Conservation (phyloP, 1,284 basidiomycete genomes). For the Ceratobasidium papillatum region DNA sequence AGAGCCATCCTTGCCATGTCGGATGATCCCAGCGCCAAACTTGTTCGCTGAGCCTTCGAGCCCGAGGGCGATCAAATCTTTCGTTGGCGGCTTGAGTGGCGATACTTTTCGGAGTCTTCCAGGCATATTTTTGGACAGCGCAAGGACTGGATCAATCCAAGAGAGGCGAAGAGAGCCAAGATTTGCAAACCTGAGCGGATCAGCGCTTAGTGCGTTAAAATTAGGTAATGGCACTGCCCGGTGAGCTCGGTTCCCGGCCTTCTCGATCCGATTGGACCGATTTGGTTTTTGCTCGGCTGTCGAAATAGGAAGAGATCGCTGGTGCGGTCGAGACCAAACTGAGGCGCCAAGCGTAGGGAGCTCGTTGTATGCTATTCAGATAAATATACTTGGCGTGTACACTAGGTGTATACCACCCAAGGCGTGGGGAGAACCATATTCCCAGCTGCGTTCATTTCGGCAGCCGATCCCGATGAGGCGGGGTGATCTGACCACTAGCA, state of each 20-base stretch:
- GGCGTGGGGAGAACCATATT: neutral
- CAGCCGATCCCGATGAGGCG: neutral
- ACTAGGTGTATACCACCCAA: neutral
- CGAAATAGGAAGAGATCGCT: neutral
- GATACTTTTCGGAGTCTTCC: constrained; percentile 32
- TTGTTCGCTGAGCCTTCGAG: constrained; percentile 98
- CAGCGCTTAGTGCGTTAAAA: neutral
- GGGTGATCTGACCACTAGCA: neutral
- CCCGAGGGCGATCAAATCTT: constrained; percentile 70
- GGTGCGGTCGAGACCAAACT: neutral
- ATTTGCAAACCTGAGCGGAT: neutral
- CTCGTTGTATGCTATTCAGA: neutral
- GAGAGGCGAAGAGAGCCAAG: neutral
- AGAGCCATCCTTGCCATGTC: constrained; percentile 76
- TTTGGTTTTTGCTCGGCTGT: neutral
- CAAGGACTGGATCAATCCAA: neutral
- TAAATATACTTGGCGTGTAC: no score
- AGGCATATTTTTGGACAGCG: constrained; percentile 13
- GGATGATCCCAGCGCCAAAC: constrained; percentile 94
- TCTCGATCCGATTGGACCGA: neutral
- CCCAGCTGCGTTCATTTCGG: neutral
- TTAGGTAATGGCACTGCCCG: neutral
- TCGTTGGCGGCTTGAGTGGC: constrained; percentile 39
- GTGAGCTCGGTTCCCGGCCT: neutral
- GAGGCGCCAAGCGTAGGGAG: neutral